Conservation (phyloP, 805 yeast species). For the Wickerhamomyces queroliae region DNA sequence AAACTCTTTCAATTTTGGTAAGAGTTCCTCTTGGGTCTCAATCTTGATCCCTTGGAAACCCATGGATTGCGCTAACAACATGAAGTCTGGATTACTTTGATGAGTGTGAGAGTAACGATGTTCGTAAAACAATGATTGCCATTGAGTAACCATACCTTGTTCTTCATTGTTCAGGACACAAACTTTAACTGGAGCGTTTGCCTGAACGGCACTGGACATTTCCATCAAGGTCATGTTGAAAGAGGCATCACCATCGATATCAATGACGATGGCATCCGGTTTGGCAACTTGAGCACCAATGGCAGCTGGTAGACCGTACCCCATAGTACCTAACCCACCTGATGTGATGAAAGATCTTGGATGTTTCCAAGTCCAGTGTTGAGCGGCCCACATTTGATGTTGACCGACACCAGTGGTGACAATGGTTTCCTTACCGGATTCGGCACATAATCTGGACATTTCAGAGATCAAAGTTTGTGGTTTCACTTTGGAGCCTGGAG, state of each 20-base stretch:
- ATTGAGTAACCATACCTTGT: conserved; percentile 99
- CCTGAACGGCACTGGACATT: conserved; percentile 91
- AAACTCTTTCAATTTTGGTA: conserved; percentile 56
- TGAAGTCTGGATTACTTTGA: conserved; percentile 90
- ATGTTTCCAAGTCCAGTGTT: conserved; percentile 87
- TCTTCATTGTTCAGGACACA: conserved; percentile 93
- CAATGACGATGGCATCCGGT: conserved; percentile 93
- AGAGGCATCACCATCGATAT: conserved; percentile 98
- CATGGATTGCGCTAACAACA: conserved; percentile 92
- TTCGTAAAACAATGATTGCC: conserved; percentile 97
- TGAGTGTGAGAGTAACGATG: conserved; percentile 98
- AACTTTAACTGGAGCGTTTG: conserved; percentile 83
- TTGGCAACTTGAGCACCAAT: conserved; percentile 97
- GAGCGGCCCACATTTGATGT: conserved; percentile 99
- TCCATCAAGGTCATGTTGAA: conserved; percentile 97
- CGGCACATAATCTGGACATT: conserved; percentile 64
- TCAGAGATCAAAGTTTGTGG: conserved; percentile 90
- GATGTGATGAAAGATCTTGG: conserved; percentile 96
- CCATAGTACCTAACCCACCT: conserved; percentile 99
- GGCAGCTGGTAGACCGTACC: conserved; percentile 95
- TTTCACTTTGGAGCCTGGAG: conserved; percentile 73
- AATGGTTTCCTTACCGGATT: conserved; percentile 65
- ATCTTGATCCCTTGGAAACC: conserved; percentile 81
- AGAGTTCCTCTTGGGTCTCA: conserved; percentile 59
- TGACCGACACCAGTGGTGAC: conserved; percentile 99